Percentiles rank a stretch among this genome's conserved stretches.
Evolutionary conservation across 257 asterid genomes (phyloP).

Genomic region (Cordia subcordata): DNA sequence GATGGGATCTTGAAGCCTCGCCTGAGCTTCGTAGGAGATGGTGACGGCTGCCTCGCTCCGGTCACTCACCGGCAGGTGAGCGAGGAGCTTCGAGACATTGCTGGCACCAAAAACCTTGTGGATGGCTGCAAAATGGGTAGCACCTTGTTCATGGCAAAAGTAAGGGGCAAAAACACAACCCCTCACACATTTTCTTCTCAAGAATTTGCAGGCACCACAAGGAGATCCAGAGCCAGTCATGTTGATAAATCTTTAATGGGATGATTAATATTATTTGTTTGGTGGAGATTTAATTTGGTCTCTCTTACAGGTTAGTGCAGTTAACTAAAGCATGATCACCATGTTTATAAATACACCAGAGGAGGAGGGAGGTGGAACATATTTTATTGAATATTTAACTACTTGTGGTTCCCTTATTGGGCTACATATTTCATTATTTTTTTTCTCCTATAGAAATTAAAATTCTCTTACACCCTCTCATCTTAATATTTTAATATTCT

Average conservation of each 20-base stretch:
- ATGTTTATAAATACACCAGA: conserved; percentile 21
- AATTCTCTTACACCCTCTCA: conserved; percentile 23
- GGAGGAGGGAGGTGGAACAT: conserved; percentile 2
- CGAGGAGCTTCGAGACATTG: conserved; percentile 43
- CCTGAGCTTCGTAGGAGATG: conserved; percentile 46
- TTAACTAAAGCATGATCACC: conserved; percentile 31
- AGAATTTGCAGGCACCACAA: conserved; percentile 52
- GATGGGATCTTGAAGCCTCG: conserved; percentile 46
- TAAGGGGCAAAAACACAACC: conserved; percentile 50
- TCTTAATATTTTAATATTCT: conserved; percentile 32
- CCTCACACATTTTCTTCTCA: conserved; percentile 45
- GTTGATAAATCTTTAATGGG: conserved; percentile 30
- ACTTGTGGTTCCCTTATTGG: conserved; percentile 1
- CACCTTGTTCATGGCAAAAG: conserved; percentile 44
- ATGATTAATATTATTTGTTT: conserved; percentile 10
- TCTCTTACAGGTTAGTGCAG: conserved; percentile 6
- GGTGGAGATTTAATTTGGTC: conserved; percentile 3
- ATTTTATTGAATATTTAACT: conserved; percentile 46
- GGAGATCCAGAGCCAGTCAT: conserved; percentile 79
- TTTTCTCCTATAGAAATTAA: conserved; percentile 18
- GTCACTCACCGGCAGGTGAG: conserved; percentile 36
- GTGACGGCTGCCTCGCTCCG: conserved; percentile 43
- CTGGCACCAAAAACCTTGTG: conserved; percentile 56
- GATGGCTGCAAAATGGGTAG: conserved; percentile 38
- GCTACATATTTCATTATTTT: conserved; percentile 16